Evolutionary conservation across 179 eudicot genomes (phyloP).

Genomic region (Sideroxylon spinosum): DNA sequence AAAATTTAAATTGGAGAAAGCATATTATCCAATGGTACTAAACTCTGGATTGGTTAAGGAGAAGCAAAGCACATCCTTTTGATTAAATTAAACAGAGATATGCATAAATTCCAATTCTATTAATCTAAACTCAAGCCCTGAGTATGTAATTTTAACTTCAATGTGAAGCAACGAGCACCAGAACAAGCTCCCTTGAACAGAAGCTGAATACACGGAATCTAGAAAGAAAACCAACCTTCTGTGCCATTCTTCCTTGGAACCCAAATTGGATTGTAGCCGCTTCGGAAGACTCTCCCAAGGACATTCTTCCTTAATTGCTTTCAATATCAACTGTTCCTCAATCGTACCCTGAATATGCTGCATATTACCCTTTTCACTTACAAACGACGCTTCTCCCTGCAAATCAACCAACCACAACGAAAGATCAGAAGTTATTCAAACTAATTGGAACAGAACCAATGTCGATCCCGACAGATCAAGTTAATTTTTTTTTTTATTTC

Average conservation of each 20-base stretch:
- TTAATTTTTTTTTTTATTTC: not conserved
- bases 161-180: not conserved
- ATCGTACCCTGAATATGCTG: conserved; percentile 58
- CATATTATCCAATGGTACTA: not conserved
- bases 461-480: not conserved
- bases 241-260: conserved; percentile 94
- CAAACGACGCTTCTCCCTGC: not conserved
- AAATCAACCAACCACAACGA: not conserved
- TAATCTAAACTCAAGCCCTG: not conserved
- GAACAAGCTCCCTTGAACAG: not conserved
- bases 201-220: not conserved
- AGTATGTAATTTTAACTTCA: not conserved
- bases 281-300: conserved; percentile 84
- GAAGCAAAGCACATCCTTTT: not conserved
- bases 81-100: not conserved
- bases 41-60: not conserved
- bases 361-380: conserved; percentile 32
- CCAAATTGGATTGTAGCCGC: conserved; percentile 71
- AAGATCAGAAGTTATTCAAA: not conserved
- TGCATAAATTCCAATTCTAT: not conserved
- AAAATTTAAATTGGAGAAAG: not conserved
- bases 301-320: conserved; percentile 82
- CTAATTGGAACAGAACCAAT: not conserved
- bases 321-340: conserved; percentile 81
- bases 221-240: conserved; percentile 44